Evolutionary conservation across 139 green algal species (phyloP).

Genomic region (Ettlia oleoabundans): DNA sequence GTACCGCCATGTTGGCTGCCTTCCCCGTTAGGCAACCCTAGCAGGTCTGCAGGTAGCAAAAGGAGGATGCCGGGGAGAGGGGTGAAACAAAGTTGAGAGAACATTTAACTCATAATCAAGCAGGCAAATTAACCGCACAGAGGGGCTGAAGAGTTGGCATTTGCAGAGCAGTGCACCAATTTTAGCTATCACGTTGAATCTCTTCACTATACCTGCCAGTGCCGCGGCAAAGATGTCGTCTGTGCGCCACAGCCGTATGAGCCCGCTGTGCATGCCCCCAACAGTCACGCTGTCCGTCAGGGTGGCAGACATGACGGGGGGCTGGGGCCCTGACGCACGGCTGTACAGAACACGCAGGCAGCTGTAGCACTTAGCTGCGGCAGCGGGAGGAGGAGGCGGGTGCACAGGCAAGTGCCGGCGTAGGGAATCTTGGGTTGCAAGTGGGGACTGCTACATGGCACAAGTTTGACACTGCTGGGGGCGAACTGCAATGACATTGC

Average conservation of each 20-base stretch:
- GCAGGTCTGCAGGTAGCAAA: background rate
- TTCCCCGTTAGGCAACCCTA: background rate
- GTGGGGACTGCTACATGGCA: no score
- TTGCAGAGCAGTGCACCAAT: no score
- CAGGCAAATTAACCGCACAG: no score
- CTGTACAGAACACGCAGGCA: conserved; percentile 57
- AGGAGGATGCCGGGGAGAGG: background rate
- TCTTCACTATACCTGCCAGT: conserved; percentile 12
- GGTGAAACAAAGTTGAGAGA: no score
- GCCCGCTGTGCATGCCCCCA: conserved; percentile 41
- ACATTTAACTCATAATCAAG: background rate
- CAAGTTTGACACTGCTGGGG: no score
- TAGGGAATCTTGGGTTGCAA: no score
- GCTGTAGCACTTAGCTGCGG: conserved; percentile 48
- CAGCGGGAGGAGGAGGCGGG: background rate
- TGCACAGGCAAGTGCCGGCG: background rate
- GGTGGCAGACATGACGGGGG: conserved; percentile 36
- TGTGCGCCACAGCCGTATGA: conserved; percentile 56
- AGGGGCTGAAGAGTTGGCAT: no score
- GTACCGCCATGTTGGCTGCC: conserved; percentile 18
- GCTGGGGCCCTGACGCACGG: conserved; percentile 16
- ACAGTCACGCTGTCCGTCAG: conserved; percentile 11
- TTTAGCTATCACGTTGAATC: no score
- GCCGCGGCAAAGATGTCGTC: conserved; percentile 48
- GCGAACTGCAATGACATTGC: background rate